Conservation (phyloP, 805 yeast species). For the Phaffomyces antillensis region DNA sequence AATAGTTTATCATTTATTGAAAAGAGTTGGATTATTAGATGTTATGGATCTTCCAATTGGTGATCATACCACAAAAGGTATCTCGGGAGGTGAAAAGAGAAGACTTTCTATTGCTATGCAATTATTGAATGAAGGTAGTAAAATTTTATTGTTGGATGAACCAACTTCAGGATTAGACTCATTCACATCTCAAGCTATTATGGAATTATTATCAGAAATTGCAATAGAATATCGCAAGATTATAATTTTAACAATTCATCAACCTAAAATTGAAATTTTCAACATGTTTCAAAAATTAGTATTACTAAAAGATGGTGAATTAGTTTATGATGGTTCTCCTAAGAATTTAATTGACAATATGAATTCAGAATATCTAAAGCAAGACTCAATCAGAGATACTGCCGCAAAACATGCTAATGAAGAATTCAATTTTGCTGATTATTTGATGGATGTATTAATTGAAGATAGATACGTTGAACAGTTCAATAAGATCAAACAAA, state of each 20-base stretch:
- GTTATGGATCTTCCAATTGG: slow-evolving; percentile 36
- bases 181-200: slow-evolving; percentile 63
- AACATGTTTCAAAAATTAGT: slow-evolving; percentile 66
- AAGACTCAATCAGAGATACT: not conserved
- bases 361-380: not conserved
- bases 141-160: slow-evolving; percentile 69
- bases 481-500: slow-evolving; percentile 4
- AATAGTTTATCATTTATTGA: slow-evolving; percentile 49
- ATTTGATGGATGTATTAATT: slow-evolving; percentile 61
- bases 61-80: slow-evolving; percentile 51
- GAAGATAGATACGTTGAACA: slow-evolving; percentile 37
- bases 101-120: slow-evolving; percentile 80
- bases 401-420: slow-evolving; percentile 15
- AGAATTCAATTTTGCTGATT: slow-evolving; percentile 67
- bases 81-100: slow-evolving; percentile 77
- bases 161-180: slow-evolving; percentile 89
- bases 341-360: slow-evolving; percentile 42
- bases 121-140: slow-evolving; percentile 56
- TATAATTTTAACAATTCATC: slow-evolving; percentile 73
- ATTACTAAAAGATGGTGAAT: slow-evolving; percentile 30
- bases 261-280: slow-evolving; percentile 67
- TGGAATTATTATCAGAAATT: slow-evolving; percentile 50
- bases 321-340: slow-evolving; percentile 56
- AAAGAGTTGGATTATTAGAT: slow-evolving; percentile 55
- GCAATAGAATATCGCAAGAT: slow-evolving; percentile 54